Evolutionary conservation across 345 rosid genomes (phyloP), one percentile per base, ranked within the genome.

Genomic region (Gossypium sturtianum): DNA sequence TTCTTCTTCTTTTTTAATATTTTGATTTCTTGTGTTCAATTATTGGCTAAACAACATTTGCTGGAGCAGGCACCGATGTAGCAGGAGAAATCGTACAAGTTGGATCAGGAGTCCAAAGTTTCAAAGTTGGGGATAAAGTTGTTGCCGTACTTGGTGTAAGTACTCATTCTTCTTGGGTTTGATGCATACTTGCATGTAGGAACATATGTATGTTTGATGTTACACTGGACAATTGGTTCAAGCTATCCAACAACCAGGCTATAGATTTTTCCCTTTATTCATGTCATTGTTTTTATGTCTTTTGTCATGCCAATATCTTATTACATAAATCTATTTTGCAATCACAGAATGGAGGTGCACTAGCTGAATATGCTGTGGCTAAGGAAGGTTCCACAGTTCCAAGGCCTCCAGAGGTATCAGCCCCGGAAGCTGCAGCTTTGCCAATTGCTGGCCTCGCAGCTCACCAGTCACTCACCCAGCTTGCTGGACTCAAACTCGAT

Each of bases 121-220:
- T 89, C 80, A 90, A 84, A 72, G 76, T 82, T 4, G 97, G 98
- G 45, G 96, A 93, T 79, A 91, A 89, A 90, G 96, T 91, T 80
- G 90, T 91, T 0, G 87, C 94, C 15, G 34, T 76, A 59, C 88
- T 91, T 47, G 78, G 76, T 1, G 96, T 93, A 84, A 82, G 83
- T 76, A 58, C 53, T 63, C 48, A 59, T 64, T 49, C 41, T 12
- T 34, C 58, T 43, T 12, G 3, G 9, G 4, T 25, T 20, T 47
- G 7, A 5, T 5, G 7, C 41, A 1, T 34, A 34, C 7, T 34
- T 34, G 41, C 41, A 34, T 34, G 41, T 34, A 34, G 41, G 41
- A 34, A 34, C 41, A 34, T 34, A 34, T 34, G 1, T 34, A 34
- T 4, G 41, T 34, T 34, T 1, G 7, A 34, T 34, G 41, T 34